phyloP scores from a whole-genome alignment of 169 alveolate species.

The Cyclospora cayetanensis region DNA sequence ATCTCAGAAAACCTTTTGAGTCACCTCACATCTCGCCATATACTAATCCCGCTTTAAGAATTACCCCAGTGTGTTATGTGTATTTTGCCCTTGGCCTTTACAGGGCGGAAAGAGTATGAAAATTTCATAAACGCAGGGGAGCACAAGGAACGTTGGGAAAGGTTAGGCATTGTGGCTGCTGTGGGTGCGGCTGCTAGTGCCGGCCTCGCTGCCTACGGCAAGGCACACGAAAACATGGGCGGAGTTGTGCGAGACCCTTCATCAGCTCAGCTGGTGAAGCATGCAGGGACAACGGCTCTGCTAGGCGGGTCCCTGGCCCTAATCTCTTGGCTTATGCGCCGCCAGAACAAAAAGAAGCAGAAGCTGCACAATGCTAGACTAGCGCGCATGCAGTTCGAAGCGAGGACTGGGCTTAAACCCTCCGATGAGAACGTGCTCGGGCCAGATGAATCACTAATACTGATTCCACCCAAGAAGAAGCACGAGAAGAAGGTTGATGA shows the following conservation, averaged over 20 bases:
- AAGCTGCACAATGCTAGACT: conserved; percentile 16
- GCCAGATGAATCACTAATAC: not conserved
- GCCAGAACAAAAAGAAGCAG: conserved; percentile 40
- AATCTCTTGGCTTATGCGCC: not conserved
- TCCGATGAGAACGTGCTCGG: conserved; percentile 50
- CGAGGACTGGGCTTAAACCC: conserved; percentile 34
- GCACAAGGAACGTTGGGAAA: conserved; percentile 34
- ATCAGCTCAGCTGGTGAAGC: conserved; percentile 24
- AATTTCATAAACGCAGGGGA: conserved; percentile 14
- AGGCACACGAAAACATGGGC: conserved; percentile 32
- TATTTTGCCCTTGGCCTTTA: too few species aligned
- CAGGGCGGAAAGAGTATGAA: conserved; percentile 38
- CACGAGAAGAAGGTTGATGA: not conserved
- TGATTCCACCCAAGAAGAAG: not conserved
- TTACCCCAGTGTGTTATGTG: too few species aligned
- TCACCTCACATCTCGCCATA: too few species aligned
- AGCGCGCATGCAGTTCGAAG: conserved; percentile 49
- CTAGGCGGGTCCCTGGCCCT: conserved; percentile 4
- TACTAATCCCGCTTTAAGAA: too few species aligned
- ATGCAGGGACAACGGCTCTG: conserved; percentile 34
- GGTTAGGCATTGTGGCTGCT: conserved; percentile 25
- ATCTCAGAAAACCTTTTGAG: too few species aligned
- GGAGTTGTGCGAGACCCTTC: conserved; percentile 28
- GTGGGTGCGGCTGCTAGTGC: not conserved
- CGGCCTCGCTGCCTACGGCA: conserved; percentile 34